Percentiles rank a stretch among this genome's conserved stretches.
These are phyloP conservation scores for Cladosporium sp. DNA, from an alignment of 2,329 filamentous ascomycete genomes.

Conservation along the genomic window DNA sequence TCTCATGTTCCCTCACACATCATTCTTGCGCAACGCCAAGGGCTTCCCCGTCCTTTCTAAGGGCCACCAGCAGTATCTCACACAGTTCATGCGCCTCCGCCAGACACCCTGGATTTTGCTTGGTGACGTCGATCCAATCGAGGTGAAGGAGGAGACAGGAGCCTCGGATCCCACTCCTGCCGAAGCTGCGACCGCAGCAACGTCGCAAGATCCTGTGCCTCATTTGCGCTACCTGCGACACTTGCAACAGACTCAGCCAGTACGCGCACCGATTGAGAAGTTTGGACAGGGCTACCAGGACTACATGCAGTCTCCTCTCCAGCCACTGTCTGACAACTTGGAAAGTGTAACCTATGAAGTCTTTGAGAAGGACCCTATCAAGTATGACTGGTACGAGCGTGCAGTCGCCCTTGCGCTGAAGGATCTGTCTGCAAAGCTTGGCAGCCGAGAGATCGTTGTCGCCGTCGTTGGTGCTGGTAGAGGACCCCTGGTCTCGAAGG, in stretches of 20 bases:
- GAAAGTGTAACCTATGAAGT: constrained; percentile 98
- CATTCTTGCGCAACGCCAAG: constrained; percentile 56
- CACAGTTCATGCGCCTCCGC: constrained; percentile 54
- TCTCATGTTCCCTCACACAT: constrained; percentile 48
- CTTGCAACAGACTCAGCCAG: constrained; percentile 75
- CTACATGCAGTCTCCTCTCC: constrained; percentile 90
- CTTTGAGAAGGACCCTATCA: constrained; percentile 96
- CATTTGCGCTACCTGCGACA: constrained; percentile 80
- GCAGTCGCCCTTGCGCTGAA: constrained; percentile 75
- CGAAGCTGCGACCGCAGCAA: constrained; percentile 53
- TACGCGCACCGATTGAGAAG: constrained; percentile 58
- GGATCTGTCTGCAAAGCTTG: constrained; percentile 78
- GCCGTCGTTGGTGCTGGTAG: constrained; percentile 91
- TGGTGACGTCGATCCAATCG: constrained; percentile 53
- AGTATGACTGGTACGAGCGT: constrained; percentile 91
- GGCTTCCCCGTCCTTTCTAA: constrained; percentile 57
- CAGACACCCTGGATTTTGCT: constrained; percentile 58
- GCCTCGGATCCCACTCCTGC: constrained; percentile 57
- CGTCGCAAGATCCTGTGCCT: constrained; percentile 50
- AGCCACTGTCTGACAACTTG: constrained; percentile 91
- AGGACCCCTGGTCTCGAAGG: constrained; percentile 84
- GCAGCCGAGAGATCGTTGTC: constrained; percentile 70
- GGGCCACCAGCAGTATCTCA: constrained; percentile 54
- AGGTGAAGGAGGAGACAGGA: neutral
- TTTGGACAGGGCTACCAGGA: constrained; percentile 78